Evolutionary conservation across 2,329 filamentous ascomycete genomes (phyloP).

Genomic region (Talaromyces sp.): DNA sequence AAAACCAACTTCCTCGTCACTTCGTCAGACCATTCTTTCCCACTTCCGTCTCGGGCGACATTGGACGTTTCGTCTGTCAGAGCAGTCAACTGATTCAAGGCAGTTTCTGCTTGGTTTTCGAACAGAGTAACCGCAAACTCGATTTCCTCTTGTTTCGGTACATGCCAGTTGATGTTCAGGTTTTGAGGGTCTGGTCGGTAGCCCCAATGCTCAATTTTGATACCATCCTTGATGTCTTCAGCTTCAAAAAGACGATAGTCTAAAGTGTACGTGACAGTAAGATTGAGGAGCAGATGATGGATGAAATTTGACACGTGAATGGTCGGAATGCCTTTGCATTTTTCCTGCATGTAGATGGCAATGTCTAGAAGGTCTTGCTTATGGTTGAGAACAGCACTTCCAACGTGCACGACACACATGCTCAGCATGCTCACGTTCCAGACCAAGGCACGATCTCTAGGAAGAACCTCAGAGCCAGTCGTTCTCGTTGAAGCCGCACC

Average conservation of each 20-base stretch:
- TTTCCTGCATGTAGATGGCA: slow-evolving; percentile 92
- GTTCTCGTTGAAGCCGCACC: slow-evolving; percentile 92
- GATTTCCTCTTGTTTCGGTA: slow-evolving; percentile 73
- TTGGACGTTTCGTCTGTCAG: slow-evolving; percentile 78
- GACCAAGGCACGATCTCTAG: slow-evolving; percentile 84
- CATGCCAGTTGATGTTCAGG: slow-evolving; percentile 86
- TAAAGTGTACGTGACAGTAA: slow-evolving; percentile 89
- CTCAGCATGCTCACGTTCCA: slow-evolving; percentile 97
- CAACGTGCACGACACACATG: slow-evolving; percentile 97
- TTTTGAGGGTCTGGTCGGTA: slow-evolving; percentile 68
- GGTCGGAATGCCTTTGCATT: slow-evolving; percentile 87
- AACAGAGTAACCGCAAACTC: slow-evolving; percentile 88
- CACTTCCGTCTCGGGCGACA: slow-evolving; percentile 87
- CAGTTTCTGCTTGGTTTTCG: slow-evolving; percentile 72
- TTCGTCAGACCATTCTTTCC: slow-evolving; percentile 98
- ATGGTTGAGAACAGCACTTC: slow-evolving; percentile 81
- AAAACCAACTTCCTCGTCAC: slow-evolving; percentile 85
- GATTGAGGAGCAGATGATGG: slow-evolving; percentile 88
- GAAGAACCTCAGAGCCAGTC: slow-evolving; percentile 87
- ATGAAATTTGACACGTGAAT: slow-evolving; percentile 98
- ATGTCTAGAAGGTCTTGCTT: slow-evolving; percentile 86
- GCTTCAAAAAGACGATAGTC: slow-evolving; percentile 86
- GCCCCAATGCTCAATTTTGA: slow-evolving; percentile 81
- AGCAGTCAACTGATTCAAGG: slow-evolving; percentile 67
- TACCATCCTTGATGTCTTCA: slow-evolving; percentile 63